Evolutionary conservation across 805 yeast genomes (phyloP).

Genomic region (Kregervanrija fluxuum): DNA sequence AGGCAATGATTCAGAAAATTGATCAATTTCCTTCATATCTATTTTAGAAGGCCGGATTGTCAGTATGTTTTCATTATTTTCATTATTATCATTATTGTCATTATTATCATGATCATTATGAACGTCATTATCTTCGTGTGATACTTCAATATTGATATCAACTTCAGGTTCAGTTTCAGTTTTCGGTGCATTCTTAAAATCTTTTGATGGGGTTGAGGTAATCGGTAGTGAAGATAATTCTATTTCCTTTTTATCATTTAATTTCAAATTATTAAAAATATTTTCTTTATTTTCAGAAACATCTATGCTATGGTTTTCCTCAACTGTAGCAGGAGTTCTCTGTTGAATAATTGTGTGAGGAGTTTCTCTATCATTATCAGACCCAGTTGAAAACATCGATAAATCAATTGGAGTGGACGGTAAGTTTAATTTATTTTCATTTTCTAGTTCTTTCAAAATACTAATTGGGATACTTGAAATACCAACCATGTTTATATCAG

Average conservation of each 20-base stretch:
- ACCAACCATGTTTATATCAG: slow-evolving; percentile 27
- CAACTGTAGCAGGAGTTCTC: slow-evolving; percentile 2
- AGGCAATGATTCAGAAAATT: slow-evolving; percentile 17
- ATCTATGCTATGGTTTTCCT: slow-evolving; percentile 16
- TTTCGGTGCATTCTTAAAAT: background rate
- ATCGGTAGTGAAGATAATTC: background rate
- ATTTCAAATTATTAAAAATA: slow-evolving; percentile 19
- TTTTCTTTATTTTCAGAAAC: slow-evolving; percentile 41
- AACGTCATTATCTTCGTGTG: too few species aligned
- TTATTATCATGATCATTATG: background rate
- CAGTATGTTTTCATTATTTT: background rate
- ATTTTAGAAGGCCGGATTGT: slow-evolving; percentile 4
- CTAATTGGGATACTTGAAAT: slow-evolving; percentile 15
- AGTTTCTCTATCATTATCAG: slow-evolving; percentile 1
- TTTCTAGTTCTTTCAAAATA: slow-evolving; percentile 13
- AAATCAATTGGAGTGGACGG: slow-evolving; percentile 1
- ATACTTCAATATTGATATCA: too few species aligned
- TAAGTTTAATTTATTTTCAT: background rate
- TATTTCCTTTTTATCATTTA: background rate
- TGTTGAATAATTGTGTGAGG: slow-evolving; percentile 3
- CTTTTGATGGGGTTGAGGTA: slow-evolving; percentile 8
- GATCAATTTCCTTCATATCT: slow-evolving; percentile 6
- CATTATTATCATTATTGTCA: background rate
- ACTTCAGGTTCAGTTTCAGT: background rate
- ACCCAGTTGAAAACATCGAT: background rate